A percentile compares a stretch with the other conserved stretches of the same genome.
phyloP scores from a whole-genome alignment of 2,329 filamentous ascomycete genomes.

The Monosporascus sp. region DNA sequence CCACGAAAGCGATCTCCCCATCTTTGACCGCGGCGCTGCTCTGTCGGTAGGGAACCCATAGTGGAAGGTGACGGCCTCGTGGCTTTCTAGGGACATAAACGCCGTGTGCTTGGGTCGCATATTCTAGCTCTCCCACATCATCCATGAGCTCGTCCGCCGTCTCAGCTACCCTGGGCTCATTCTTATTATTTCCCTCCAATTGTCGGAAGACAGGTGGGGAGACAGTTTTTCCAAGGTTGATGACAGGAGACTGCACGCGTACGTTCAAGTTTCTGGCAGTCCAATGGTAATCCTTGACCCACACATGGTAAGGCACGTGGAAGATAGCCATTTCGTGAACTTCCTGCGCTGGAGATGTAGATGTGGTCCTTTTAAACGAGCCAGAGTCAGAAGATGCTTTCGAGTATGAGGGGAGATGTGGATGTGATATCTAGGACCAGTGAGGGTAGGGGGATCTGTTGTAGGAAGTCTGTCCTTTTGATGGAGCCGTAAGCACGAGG shows the following conservation, averaged over 20 bases:
- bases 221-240: constrained; percentile 4
- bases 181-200: constrained; percentile 11
- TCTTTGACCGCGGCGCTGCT: constrained; percentile 3
- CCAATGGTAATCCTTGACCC: constrained; percentile 20
- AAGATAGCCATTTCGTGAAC: not conserved
- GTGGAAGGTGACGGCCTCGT: constrained; percentile 7
- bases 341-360: not conserved
- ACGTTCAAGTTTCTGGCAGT: constrained; percentile 11
- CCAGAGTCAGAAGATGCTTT: too few relatives aligned
- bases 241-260: constrained; percentile 19
- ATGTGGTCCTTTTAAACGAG: too few relatives aligned
- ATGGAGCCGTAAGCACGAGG: too few relatives aligned
- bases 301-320: constrained; percentile 13
- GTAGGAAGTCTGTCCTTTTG: too few relatives aligned
- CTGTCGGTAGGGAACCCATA: constrained; percentile 19
- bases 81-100: constrained; percentile 10
- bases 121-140: constrained; percentile 5
- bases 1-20: constrained; percentile 13
- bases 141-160: constrained; percentile 9
- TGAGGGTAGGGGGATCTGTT: too few relatives aligned
- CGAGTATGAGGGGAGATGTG: too few relatives aligned
- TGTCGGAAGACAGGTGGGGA: constrained; percentile 15
- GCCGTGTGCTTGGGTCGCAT: constrained; percentile 20
- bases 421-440: too few relatives aligned
- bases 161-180: constrained; percentile 15